These are phyloP conservation scores for Cytospora chrysosperma DNA, from an alignment of 2,329 filamentous ascomycete species.

Conservation along the genomic window DNA sequence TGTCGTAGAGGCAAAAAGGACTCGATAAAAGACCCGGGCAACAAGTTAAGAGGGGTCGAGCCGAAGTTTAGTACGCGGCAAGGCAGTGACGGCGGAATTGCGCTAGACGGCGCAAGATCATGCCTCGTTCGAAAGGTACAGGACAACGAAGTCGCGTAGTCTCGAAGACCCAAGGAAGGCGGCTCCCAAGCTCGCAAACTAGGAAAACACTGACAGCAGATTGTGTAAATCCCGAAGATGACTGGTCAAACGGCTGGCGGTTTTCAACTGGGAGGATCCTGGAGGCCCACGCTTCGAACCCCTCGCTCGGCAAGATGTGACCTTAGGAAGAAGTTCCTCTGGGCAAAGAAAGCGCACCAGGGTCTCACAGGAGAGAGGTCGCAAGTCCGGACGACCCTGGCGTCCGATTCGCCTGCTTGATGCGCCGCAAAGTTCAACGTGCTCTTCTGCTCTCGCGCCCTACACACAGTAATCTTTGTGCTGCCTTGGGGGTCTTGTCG, in stretches of 20 bases:
- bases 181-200: slow-evolving; percentile 23
- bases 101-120: slow-evolving; percentile 22
- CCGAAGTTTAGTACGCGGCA: slow-evolving; percentile 23
- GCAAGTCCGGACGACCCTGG: slow-evolving; percentile 23
- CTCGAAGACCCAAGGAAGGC: slow-evolving; percentile 24
- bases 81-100: slow-evolving; percentile 16
- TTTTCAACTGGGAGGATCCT: slow-evolving; percentile 30
- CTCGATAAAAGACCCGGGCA: slow-evolving; percentile 9
- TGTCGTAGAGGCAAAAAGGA: slow-evolving; percentile 22
- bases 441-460: slow-evolving; percentile 16
- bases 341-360: slow-evolving; percentile 41
- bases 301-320: slow-evolving; percentile 24
- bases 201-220: slow-evolving; percentile 28
- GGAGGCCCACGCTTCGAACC: slow-evolving; percentile 27
- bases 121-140: slow-evolving; percentile 23
- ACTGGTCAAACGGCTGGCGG: slow-evolving; percentile 27
- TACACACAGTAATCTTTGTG: slow-evolving; percentile 17
- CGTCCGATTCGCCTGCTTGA: slow-evolving; percentile 18
- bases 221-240: slow-evolving; percentile 27
- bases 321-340: slow-evolving; percentile 25
- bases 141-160: slow-evolving; percentile 30
- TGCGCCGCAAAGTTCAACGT: slow-evolving; percentile 20
- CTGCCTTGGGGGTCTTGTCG: slow-evolving; percentile 17
- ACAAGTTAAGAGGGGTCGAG: slow-evolving; percentile 13
- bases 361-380: slow-evolving; percentile 35